Conservation (phyloP, 768 basidiomycete genomes). For the Tricholoma furcatifolium region DNA sequence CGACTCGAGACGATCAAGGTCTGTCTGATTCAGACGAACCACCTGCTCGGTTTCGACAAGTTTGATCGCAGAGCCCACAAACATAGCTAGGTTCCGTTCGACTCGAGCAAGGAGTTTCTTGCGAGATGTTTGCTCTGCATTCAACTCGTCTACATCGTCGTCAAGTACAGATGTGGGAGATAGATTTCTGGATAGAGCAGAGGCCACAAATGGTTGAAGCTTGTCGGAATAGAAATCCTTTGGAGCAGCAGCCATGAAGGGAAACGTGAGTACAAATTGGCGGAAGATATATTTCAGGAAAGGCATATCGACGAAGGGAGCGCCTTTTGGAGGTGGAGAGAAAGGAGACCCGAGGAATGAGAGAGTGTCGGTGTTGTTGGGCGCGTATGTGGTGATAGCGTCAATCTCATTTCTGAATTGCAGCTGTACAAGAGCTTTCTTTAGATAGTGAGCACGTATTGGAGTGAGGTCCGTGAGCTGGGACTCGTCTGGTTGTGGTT, state of each 20-base stretch:
- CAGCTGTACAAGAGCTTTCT: conserved; percentile 89
- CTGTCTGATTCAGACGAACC: conserved; percentile 82
- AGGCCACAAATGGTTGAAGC: conserved; percentile 90
- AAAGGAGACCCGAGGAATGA: conserved; percentile 92
- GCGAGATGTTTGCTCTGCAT: conserved; percentile 53
- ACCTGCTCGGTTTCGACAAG: conserved; percentile 85
- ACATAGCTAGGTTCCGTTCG: conserved; percentile 82
- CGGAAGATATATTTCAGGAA: conserved; percentile 88
- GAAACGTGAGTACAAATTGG: conserved; percentile 92
- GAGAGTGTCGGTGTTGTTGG: conserved; percentile 59
- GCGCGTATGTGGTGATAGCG: conserved; percentile 50
- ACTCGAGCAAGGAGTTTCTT: conserved; percentile 72
- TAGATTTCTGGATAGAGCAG: conserved; percentile 78
- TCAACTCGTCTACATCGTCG: conserved; percentile 36
- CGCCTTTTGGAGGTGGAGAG: conserved; percentile 60
- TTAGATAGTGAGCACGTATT: conserved; percentile 94
- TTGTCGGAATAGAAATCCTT: conserved; percentile 92
- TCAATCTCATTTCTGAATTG: conserved; percentile 82
- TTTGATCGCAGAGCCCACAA: conserved; percentile 81
- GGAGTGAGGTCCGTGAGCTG: conserved; percentile 60
- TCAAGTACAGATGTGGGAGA: conserved; percentile 58
- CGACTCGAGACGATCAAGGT: conserved; percentile 76
- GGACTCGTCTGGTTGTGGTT: not conserved
- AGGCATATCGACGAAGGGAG: conserved; percentile 70
- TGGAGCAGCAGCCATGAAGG: conserved; percentile 88